Conservation (phyloP, 2,329 filamentous ascomycete species). For the Rhynchosporium graminicola region DNA sequence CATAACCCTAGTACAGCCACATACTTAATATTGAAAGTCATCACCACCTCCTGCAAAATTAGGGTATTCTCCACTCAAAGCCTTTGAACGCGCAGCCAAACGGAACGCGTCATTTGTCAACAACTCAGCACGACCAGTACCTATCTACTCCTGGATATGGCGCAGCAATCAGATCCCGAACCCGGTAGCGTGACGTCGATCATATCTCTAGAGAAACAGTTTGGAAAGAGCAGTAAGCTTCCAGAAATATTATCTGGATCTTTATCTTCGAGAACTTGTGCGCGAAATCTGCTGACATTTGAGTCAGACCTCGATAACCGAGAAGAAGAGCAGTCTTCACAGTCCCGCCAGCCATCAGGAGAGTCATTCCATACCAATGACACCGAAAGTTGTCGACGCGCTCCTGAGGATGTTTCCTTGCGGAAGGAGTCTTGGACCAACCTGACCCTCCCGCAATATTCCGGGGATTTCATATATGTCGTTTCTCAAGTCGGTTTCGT, state of each 20-base stretch:
- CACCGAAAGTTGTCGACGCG: not conserved
- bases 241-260: too few species aligned
- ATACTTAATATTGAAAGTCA: not conserved
- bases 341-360: not conserved
- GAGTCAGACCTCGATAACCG: not conserved
- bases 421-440: not conserved
- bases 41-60: not conserved
- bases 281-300: not conserved
- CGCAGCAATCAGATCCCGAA: not conserved
- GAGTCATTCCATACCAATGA: not conserved
- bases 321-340: not conserved
- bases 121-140: not conserved
- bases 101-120: not conserved
- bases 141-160: not conserved
- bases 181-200: not conserved
- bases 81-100: not conserved
- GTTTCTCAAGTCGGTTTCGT: not conserved
- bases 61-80: not conserved
- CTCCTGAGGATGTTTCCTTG: not conserved
- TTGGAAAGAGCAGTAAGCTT: not conserved
- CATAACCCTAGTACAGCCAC: not conserved
- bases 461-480: not conserved
- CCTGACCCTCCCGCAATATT: not conserved
- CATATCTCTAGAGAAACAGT: not conserved
- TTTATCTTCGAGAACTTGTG: not conserved